phyloP scores from a whole-genome alignment of 306 rosid genomes.

The Astragalus membranaceus region DNA sequence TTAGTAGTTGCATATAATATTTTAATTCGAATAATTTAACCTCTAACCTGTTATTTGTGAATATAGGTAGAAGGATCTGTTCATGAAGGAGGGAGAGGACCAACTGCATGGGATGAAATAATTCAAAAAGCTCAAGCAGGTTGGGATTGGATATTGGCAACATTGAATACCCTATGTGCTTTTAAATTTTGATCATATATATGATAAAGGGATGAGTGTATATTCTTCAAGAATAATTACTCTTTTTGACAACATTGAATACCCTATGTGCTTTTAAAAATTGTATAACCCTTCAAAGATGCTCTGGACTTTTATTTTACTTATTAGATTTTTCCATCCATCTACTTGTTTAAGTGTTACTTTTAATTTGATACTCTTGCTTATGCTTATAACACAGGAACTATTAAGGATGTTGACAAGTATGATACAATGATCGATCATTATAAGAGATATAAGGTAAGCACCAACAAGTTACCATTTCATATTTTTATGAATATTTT shows the following conservation, averaged over 20 bases:
- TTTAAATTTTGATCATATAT: too few species aligned
- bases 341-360: neutral
- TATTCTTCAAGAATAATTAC: too few species aligned
- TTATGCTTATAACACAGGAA: neutral
- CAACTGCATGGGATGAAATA: slow-evolving; percentile 10
- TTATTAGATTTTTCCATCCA: neutral
- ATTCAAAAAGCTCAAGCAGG: neutral
- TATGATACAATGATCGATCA: slow-evolving; percentile 5
- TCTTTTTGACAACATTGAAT: too few species aligned
- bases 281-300: neutral
- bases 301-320: neutral
- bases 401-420: neutral
- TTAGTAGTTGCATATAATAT: too few species aligned
- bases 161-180: too few species aligned
- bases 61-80: slow-evolving; percentile 18
- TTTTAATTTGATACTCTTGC: neutral
- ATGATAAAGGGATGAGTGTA: too few species aligned
- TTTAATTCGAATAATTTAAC: too few species aligned
- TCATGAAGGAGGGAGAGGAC: slow-evolving; percentile 15
- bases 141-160: neutral
- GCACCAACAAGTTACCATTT: neutral
- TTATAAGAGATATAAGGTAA: slow-evolving; percentile 24
- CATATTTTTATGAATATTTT: too few species aligned
- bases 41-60: neutral
- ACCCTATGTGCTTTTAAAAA: too few species aligned